Evolutionary conservation across 805 yeast species (phyloP).

Genomic region (Ogataea pini): DNA sequence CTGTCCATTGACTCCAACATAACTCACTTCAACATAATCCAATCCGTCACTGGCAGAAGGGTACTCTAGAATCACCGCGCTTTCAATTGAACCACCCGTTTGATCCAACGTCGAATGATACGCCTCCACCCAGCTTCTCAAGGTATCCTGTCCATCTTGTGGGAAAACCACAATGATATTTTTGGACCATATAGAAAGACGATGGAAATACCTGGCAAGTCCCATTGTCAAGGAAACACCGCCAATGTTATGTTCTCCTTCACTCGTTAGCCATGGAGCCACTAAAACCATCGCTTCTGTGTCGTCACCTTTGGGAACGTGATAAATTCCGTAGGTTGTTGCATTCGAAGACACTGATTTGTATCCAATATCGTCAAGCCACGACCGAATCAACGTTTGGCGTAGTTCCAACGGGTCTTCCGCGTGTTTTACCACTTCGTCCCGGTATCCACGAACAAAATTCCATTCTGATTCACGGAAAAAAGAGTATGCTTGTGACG

Average conservation of each 20-base stretch:
- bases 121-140: conserved; percentile 90
- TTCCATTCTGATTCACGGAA: conserved; percentile 96
- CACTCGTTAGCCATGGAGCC: conserved; percentile 82
- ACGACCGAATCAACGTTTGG: conserved; percentile 48
- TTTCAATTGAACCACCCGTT: conserved; percentile 93
- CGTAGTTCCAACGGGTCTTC: conserved; percentile 34
- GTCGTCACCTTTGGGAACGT: conserved; percentile 93
- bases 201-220: conserved; percentile 73
- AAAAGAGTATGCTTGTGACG: conserved; percentile 91
- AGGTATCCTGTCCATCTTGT: conserved; percentile 62
- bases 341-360: conserved; percentile 50
- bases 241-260: conserved; percentile 67
- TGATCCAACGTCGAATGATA: conserved; percentile 82
- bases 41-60: conserved; percentile 64
- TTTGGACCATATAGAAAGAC: conserved; percentile 95
- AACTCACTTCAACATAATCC: conserved; percentile 70
- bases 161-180: conserved; percentile 87
- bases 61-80: conserved; percentile 83
- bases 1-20: conserved; percentile 93
- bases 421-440: conserved; percentile 48
- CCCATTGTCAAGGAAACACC: conserved; percentile 76
- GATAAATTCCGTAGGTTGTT: conserved; percentile 72
- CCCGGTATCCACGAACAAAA: conserved; percentile 78
- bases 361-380: conserved; percentile 75
- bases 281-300: conserved; percentile 92